These are phyloP conservation scores for Leptographium procerum DNA, from an alignment of 2,329 filamentous ascomycete genomes.

Conservation along the genomic window DNA sequence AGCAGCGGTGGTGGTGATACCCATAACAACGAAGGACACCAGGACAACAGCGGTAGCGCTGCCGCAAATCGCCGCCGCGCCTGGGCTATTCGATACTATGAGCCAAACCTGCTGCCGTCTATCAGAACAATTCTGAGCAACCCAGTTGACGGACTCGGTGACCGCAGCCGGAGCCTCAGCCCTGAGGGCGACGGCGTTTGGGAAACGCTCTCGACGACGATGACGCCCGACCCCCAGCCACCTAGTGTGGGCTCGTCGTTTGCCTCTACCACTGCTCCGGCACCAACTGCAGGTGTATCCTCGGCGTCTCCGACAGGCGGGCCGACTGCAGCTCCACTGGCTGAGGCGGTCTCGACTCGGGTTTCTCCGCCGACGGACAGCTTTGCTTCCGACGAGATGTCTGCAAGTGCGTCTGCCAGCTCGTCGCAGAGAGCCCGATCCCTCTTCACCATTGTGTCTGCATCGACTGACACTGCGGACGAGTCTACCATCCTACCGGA, in stretches of 20 bases:
- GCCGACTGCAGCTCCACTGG: not conserved
- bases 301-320: not conserved
- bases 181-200: constrained; percentile 57
- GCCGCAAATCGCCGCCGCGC: not conserved
- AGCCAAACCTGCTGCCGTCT: constrained; percentile 3
- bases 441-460: constrained; percentile 8
- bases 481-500: constrained; percentile 7
- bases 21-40: not conserved
- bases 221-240: constrained; percentile 70
- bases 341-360: not conserved
- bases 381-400: not conserved
- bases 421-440: constrained; percentile 8
- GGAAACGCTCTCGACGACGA: constrained; percentile 70
- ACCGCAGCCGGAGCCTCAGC: constrained; percentile 74
- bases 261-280: constrained; percentile 48
- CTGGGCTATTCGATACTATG: not conserved
- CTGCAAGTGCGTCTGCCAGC: constrained; percentile 2
- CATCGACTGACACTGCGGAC: constrained; percentile 4
- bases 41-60: not conserved
- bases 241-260: constrained; percentile 79
- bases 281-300: constrained; percentile 7
- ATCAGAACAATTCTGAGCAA: not conserved
- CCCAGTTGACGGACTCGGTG: constrained; percentile 61
- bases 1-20: not conserved
- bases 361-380: not conserved